Evolutionary conservation across 176 grass and related monocot species (phyloP), one percentile per base, ranked within the genome.

Genomic region (Oryza longistaminata): DNA sequence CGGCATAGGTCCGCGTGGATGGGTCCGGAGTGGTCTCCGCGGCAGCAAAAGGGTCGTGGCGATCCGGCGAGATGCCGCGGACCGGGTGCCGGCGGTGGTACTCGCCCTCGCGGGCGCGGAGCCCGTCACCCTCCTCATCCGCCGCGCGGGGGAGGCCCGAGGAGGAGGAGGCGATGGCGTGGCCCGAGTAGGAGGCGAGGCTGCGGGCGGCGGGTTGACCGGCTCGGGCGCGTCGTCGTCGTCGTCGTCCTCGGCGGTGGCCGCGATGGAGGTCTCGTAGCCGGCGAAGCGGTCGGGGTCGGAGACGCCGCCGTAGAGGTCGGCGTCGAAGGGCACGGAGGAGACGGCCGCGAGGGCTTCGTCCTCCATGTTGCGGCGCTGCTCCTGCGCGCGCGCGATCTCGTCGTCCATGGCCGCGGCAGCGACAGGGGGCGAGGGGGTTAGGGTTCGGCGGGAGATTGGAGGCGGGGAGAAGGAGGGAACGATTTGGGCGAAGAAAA

Each of bases 11-110:
- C 68, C 93, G 77, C 16, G 90, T 91, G 5, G 90, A 82, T 26
- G 96, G 90, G 73, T 99, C 93, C 21, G 96, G 96, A 26, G 96
- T 99, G 71, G 84, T 86, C 84, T 99, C 96, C 5, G 93, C 91
- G 0, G 90, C 77, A 0, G 96, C 86, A 24, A 99, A 99, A 22
- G 96, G 90, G 43, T 99, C 96, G 25, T 99, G 90, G 24, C 96
- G 82, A 74, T 99, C 78, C 17, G 93, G 93, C 74, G 96, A 99
- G 49, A 99, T 96, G 78, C 95, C 91, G 42, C 88, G 88, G 65
- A 91, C 70, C 25, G 94, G 86, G 50, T 92, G 87, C 66, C 91
- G 85, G 68, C 89, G 80, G 5, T 91, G 80, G 74, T 99, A 99
- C n/a, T 99, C 93, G 70, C 95, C 96, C 90, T 99, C 96, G 62